phyloP scores from a whole-genome alignment of 495 filamentous ascomycete genomes.

The Filosporella fistucella region DNA sequence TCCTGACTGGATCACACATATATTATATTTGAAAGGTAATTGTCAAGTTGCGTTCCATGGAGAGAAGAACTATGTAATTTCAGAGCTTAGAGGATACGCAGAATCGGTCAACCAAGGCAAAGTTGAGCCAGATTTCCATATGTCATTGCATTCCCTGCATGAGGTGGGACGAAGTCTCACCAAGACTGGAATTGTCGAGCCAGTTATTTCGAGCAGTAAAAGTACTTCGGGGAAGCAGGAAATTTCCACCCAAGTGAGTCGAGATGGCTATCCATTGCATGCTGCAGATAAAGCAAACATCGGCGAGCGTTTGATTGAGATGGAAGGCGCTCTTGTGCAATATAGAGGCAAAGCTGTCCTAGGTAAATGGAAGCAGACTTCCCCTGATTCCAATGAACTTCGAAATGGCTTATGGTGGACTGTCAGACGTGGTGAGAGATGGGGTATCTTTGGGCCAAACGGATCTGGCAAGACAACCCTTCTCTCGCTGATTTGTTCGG shows the following conservation, averaged over 20 bases:
- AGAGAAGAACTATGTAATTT: conserved; percentile 48
- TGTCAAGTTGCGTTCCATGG: conserved; percentile 55
- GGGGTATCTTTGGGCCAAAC: conserved; percentile 90
- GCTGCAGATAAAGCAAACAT: conserved; percentile 9
- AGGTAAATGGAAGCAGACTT: conserved; percentile 67
- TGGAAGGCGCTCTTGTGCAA: conserved; percentile 73
- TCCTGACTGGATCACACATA: conserved; percentile 85
- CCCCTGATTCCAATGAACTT: conserved; percentile 30
- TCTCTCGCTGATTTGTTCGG: conserved; percentile 85
- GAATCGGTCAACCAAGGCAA: too few relatives aligned
- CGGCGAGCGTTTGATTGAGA: conserved; percentile 71
- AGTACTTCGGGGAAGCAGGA: background rate
- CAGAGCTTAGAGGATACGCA: too few relatives aligned
- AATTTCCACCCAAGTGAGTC: conserved; percentile 20
- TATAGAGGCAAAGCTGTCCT: conserved; percentile 77
- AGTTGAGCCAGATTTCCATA: conserved; percentile 34
- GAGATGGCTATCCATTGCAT: conserved; percentile 23
- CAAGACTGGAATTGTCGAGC: conserved; percentile 35
- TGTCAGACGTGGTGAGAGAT: conserved; percentile 76
- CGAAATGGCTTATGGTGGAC: conserved; percentile 73
- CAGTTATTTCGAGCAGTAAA: conserved; percentile 3
- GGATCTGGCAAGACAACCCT: conserved; percentile 91
- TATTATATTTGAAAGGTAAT: conserved; percentile 61
- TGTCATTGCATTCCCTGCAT: conserved; percentile 41
- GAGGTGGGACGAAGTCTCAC: conserved; percentile 46